A percentile compares a stretch with the other conserved stretches of the same genome.
Evolutionary conservation across 75 land plant species (phyloP).

Genomic region (Larix kaempferi): DNA sequence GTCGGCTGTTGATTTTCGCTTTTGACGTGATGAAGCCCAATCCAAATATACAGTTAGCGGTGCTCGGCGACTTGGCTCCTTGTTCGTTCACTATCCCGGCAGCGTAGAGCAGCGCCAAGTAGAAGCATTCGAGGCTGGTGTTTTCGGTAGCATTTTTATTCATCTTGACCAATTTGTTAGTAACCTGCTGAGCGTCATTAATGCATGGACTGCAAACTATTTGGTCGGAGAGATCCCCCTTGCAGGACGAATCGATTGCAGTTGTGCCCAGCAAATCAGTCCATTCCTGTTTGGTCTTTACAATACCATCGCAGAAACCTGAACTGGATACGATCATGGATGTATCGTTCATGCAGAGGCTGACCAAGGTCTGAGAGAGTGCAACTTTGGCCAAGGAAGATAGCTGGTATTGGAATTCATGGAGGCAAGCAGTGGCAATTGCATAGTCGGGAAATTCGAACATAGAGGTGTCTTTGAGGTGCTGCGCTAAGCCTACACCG

Average conservation of each 20-base stretch:
- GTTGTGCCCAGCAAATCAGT: constrained; percentile 24
- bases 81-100: constrained; percentile 26
- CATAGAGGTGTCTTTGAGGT: constrained; percentile 44
- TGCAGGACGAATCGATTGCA: constrained; percentile 41
- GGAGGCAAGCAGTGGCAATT: constrained; percentile 54
- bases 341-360: too few relatives aligned
- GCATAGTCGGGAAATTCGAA: constrained; percentile 57
- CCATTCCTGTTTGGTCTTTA: constrained; percentile 45
- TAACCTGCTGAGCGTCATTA: constrained; percentile 18
- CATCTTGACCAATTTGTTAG: too few relatives aligned
- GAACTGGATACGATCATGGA: constrained; percentile 29
- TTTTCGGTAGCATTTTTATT: too few relatives aligned
- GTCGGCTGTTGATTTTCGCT: too few relatives aligned
- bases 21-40: constrained; percentile 6
- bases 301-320: constrained; percentile 34
- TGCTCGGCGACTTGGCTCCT: constrained; percentile 33
- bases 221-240: constrained; percentile 35
- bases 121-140: constrained; percentile 23
- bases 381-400: too few relatives aligned
- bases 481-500: constrained; percentile 27
- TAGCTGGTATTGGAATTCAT: constrained; percentile 4
- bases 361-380: too few relatives aligned
- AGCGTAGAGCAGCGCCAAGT: constrained; percentile 41
- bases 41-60: constrained; percentile 39
- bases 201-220: constrained; percentile 50